Percentiles rank a stretch among this genome's conserved stretches.
Evolutionary conservation across 768 basidiomycete species (phyloP).

Genomic region (Rhizopogon sp.): DNA sequence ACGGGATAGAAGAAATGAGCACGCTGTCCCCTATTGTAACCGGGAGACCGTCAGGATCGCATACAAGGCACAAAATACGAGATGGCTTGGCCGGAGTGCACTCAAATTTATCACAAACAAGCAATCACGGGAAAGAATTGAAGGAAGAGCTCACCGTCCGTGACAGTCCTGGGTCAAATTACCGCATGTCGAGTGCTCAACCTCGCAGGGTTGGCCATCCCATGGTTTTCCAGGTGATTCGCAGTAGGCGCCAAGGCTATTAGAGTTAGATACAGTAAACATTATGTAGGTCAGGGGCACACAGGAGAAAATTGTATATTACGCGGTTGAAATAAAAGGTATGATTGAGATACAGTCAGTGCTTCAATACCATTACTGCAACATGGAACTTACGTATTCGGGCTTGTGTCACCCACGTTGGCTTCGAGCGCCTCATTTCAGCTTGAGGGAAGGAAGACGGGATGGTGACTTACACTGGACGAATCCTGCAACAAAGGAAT

Average conservation of each 20-base stretch:
- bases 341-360: constrained; percentile 1
- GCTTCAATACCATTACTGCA: background rate
- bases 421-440: constrained; percentile 33
- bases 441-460: constrained; percentile 3
- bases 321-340: background rate
- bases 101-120: background rate
- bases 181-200: constrained; percentile 71
- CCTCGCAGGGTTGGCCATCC: constrained; percentile 66
- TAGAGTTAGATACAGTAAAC: background rate
- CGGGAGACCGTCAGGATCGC: too few relatives aligned
- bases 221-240: constrained; percentile 67
- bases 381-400: constrained; percentile 58
- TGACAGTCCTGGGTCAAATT: constrained; percentile 63
- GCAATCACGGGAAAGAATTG: background rate
- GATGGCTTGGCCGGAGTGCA: background rate
- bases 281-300: too few relatives aligned
- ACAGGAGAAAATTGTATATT: background rate
- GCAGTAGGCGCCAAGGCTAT: constrained; percentile 67
- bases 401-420: constrained; percentile 78
- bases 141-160: constrained; percentile 45
- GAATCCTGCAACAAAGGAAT: constrained; percentile 70
- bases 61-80: too few relatives aligned
- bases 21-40: too few relatives aligned
- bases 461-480: constrained; percentile 51
- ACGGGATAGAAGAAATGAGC: too few relatives aligned